Conservation (phyloP, 768 basidiomycete species). For the Pholiota conissans region DNA sequence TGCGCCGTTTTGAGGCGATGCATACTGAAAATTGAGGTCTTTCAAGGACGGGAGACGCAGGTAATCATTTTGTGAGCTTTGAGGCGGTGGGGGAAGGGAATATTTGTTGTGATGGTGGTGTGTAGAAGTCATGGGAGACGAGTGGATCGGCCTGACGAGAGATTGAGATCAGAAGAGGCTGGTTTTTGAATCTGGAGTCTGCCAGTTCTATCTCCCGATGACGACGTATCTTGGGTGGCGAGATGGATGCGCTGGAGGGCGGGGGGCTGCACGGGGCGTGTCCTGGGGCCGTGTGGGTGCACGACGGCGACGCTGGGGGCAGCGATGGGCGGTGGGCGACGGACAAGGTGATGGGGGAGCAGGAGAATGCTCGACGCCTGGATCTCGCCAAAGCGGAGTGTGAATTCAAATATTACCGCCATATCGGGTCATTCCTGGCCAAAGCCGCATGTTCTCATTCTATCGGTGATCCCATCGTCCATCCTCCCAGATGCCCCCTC, state of each 20-base stretch:
- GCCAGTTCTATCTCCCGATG: slow-evolving; percentile 65
- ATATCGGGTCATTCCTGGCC: slow-evolving; percentile 27
- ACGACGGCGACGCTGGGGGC: neutral
- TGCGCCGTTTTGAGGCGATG: slow-evolving; percentile 17
- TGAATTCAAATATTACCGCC: slow-evolving; percentile 24
- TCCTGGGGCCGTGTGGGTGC: neutral
- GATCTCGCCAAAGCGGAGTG: slow-evolving; percentile 36
- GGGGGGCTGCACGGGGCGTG: neutral
- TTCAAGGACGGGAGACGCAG: slow-evolving; percentile 71
- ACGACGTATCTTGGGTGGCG: slow-evolving; percentile 50
- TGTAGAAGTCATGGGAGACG: slow-evolving; percentile 26
- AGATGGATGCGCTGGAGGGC: slow-evolving; percentile 10
- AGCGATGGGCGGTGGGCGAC: neutral
- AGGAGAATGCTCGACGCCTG: slow-evolving; percentile 20
- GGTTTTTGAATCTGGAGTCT: slow-evolving; percentile 42
- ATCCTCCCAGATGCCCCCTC: neutral
- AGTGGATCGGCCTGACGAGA: slow-evolving; percentile 32
- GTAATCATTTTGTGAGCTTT: slow-evolving; percentile 38
- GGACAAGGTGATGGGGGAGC: slow-evolving; percentile 14
- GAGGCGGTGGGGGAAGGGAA: slow-evolving; percentile 32
- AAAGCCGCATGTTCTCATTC: slow-evolving; percentile 16
- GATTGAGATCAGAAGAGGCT: slow-evolving; percentile 41
- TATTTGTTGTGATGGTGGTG: slow-evolving; percentile 32
- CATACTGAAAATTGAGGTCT: slow-evolving; percentile 61
- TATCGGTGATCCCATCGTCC: slow-evolving; percentile 12